phyloP scores from a whole-genome alignment of 148 eudicot species.

The Drosera capensis region DNA sequence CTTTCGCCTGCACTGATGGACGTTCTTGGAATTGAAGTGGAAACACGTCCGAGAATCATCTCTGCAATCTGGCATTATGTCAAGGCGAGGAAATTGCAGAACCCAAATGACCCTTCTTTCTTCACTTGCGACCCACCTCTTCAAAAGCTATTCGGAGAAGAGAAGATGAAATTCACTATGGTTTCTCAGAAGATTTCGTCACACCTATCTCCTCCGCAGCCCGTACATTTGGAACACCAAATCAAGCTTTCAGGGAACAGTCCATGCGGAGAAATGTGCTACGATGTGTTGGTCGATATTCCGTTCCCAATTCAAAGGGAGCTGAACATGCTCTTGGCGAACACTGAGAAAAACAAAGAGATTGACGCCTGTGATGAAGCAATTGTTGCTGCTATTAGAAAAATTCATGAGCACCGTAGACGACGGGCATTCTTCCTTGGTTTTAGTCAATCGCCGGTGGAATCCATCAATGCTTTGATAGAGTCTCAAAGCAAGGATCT shows the following conservation, averaged over 20 bases:
- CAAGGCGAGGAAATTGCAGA: conserved; percentile 83
- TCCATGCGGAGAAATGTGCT: conserved; percentile 79
- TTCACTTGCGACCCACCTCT: conserved; percentile 82
- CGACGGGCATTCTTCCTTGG: conserved; percentile 88
- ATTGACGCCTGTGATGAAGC: conserved; percentile 79
- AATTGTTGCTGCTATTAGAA: conserved; percentile 65
- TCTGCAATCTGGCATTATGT: conserved; percentile 93
- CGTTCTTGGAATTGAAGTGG: conserved; percentile 88
- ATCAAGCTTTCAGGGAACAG: conserved; percentile 66
- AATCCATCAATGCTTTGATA: conserved; percentile 65
- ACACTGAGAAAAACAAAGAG: conserved; percentile 80
- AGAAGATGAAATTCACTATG: conserved; percentile 62
- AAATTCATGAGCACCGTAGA: conserved; percentile 78
- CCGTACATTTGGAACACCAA: conserved; percentile 78
- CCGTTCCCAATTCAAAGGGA: conserved; percentile 89
- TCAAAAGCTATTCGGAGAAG: conserved; percentile 75
- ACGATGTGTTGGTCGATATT: conserved; percentile 82
- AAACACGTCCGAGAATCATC: conserved; percentile 78
- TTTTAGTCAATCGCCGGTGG: conserved; percentile 88
- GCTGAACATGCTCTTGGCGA: conserved; percentile 56
- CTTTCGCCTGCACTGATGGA: conserved; percentile 73
- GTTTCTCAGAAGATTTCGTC: conserved; percentile 70
- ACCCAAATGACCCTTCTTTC: conserved; percentile 62
- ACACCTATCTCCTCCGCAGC: conserved; percentile 71
- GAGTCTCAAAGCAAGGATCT: conserved; percentile 87